Conservation (phyloP, 2,329 filamentous ascomycete genomes). For the Penicillium corylophilum region DNA sequence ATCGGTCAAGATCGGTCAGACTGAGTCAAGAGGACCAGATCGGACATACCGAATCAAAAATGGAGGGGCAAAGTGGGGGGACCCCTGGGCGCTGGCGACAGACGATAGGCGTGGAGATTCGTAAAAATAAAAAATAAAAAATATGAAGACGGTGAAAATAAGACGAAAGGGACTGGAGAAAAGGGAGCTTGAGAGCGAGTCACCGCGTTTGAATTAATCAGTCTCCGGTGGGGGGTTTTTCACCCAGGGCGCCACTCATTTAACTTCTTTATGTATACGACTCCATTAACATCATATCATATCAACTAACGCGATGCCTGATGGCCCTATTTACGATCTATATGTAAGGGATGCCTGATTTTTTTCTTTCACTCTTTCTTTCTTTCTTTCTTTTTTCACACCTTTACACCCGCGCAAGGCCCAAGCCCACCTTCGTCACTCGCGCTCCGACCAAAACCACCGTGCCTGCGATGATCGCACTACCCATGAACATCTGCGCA, state of each 20-base stretch:
- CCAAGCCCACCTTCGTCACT: conserved; percentile 32
- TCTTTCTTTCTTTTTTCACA: too few relatives aligned
- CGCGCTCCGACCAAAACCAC: conserved; percentile 45
- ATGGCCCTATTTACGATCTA: conserved; percentile 3
- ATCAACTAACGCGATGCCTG: neutral
- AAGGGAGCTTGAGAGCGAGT: conserved; percentile 6
- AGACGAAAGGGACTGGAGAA: neutral
- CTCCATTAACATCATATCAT: neutral
- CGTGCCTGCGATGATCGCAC: conserved; percentile 45
- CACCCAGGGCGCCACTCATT: neutral
- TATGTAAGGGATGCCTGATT: neutral
- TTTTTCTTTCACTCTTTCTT: too few relatives aligned
- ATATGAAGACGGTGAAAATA: too few relatives aligned
- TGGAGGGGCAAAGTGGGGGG: conserved; percentile 21
- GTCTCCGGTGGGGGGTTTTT: conserved; percentile 5
- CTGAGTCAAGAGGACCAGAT: neutral
- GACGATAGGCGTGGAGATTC: neutral
- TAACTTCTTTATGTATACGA: neutral
- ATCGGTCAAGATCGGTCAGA: neutral
- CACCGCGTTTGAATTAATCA: conserved; percentile 22
- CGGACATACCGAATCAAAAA: conserved; percentile 3
- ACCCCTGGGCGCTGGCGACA: neutral
- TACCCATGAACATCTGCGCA: conserved; percentile 54
- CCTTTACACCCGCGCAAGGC: conserved; percentile 36
- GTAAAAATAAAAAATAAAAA: neutral